phyloP scores from a whole-genome alignment of 2,329 filamentous ascomycete genomes.

The Conoideocrella luteorostrata region DNA sequence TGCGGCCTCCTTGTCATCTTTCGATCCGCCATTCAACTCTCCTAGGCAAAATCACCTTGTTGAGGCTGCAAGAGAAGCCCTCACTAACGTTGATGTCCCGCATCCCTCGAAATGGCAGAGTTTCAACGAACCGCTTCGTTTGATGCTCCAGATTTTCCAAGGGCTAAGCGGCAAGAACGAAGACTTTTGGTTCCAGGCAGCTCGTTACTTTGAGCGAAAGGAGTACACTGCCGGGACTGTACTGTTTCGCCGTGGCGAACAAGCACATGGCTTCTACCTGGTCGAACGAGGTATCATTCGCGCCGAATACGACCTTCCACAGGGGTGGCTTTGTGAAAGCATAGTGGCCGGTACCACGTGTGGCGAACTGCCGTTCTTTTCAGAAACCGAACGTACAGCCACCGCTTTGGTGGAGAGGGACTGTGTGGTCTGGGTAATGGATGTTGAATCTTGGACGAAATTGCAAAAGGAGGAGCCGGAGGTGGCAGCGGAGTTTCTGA shows the following conservation, averaged over 20 bases:
- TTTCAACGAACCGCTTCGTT: conserved; percentile 82
- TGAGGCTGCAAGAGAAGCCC: conserved; percentile 67
- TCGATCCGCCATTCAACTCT: conserved; percentile 57
- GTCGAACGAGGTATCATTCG: conserved; percentile 83
- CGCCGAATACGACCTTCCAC: conserved; percentile 84
- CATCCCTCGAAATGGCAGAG: conserved; percentile 67
- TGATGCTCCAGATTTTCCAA: conserved; percentile 94
- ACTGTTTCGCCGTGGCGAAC: conserved; percentile 72
- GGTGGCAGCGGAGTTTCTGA: conserved; percentile 76
- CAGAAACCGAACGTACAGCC: conserved; percentile 78
- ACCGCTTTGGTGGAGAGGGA: conserved; percentile 79
- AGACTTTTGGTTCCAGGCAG: conserved; percentile 87
- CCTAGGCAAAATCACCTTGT: conserved; percentile 74
- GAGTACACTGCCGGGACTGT: conserved; percentile 63
- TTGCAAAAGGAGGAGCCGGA: conserved; percentile 68
- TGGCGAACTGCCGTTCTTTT: conserved; percentile 94
- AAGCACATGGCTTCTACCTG: conserved; percentile 79
- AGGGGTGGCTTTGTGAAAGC: conserved; percentile 82
- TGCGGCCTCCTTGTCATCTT: conserved; percentile 25
- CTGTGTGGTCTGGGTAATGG: conserved; percentile 77
- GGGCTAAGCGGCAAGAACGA: conserved; percentile 79
- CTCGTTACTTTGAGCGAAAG: conserved; percentile 66
- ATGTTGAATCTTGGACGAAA: conserved; percentile 61
- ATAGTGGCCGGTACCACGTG: conserved; percentile 94
- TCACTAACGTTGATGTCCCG: conserved; percentile 59